phyloP scores from a whole-genome alignment of 305 asterid species.

The Andrographis paniculata region DNA sequence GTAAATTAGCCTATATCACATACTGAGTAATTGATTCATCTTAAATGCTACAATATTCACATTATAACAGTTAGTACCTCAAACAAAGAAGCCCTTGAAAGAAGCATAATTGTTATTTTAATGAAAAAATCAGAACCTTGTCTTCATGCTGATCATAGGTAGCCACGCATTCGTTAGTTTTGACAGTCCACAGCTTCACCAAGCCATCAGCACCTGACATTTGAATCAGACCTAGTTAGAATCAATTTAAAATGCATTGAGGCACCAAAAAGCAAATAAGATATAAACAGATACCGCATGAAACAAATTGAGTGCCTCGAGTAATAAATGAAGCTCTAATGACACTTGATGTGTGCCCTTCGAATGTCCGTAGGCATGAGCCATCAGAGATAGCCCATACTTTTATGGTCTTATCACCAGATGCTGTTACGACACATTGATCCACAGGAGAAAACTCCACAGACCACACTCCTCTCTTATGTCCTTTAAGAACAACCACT shows the following conservation, averaged over 20 bases:
- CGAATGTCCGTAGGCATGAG: constrained; percentile 86
- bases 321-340: constrained; percentile 80
- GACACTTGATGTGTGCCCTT: constrained; percentile 92
- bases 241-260: constrained; percentile 11
- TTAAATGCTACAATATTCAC: too few relatives aligned
- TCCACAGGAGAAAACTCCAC: constrained; percentile 99
- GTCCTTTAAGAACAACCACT: constrained; percentile 75
- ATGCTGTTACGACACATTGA: constrained; percentile 89
- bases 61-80: too few relatives aligned
- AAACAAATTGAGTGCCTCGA: constrained; percentile 85
- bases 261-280: constrained; percentile 5
- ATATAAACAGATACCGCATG: constrained; percentile 53
- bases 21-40: too few relatives aligned
- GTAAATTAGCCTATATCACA: too few relatives aligned
- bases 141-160: constrained; percentile 94
- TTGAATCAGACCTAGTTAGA: constrained; percentile 15
- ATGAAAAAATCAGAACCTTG: constrained; percentile 47
- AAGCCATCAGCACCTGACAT: constrained; percentile 87
- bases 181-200: constrained; percentile 97
- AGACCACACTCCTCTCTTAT: constrained; percentile 94
- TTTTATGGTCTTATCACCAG: constrained; percentile 90
- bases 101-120: constrained; percentile 9
- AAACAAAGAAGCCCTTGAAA: not conserved
- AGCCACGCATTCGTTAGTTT: constrained; percentile 79
- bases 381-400: constrained; percentile 96